Base-by-base conservation (phyloP, 768 basidiomycete genomes). In the Psilocybe cyanescens region DNA sequence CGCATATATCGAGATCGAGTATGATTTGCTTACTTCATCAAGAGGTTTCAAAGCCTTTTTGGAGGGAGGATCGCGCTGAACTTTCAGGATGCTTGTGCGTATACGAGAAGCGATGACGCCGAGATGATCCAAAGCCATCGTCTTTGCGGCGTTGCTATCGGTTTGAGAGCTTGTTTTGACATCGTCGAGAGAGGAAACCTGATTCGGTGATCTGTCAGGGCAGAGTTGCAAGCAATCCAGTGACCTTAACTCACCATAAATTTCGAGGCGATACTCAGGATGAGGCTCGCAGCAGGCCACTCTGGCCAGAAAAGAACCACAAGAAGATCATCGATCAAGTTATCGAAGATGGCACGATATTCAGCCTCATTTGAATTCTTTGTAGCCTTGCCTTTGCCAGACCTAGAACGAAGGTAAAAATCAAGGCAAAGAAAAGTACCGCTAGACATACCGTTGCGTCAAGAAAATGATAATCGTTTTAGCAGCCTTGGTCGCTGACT, bases 281-380 rank as follows among this genome's bases (percentile, higher is more conserved):
- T 79, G 16, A 97, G 75, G 46, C 88, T 83, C 1, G 97, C 93
- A 8, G 93, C 96, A 5, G 97, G 97, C 95, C 97, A 99, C 74
- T 99, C 97, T 0, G 97, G 96, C 87, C 93, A 93, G 71, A 91
- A 95, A 5, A 98, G 78, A 17, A 97, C 95, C 8, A 85, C 83
- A 24, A 99, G 81, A 24, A 97, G 79, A 70, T 99, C 97, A 1
- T 88, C 86, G 45, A 99, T 86, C 9, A 99, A 79, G 67, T 92
- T 92, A 69, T 99, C 97, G 61, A 99, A 91, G 41, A 99, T 94
- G 0, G 88, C 81, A 52, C 95, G 87, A 72, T 98, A 98, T 71
- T 99, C 97, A 4, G 92, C 89, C 70, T 99, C 97, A 66, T 94
- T 95, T 0, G 95, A 89, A 65, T 91, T 94, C 72, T 97, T 97